A percentile compares a stretch with the other conserved stretches of the same genome.
Evolutionary conservation across 1,139 yeast species (phyloP).

Genomic region (Geotrichum aggregatum): DNA sequence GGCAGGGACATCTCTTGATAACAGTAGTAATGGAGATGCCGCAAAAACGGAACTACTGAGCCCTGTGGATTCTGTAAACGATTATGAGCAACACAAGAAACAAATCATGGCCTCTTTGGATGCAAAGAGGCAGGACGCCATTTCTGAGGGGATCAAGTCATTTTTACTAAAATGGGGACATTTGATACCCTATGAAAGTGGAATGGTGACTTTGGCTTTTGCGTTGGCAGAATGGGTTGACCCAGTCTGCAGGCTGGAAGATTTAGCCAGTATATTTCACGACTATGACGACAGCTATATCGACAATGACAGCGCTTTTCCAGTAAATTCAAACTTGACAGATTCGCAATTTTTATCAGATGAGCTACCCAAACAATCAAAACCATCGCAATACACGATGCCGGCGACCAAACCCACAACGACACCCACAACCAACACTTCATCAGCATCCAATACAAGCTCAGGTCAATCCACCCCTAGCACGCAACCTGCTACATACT

Average conservation of each 20-base stretch:
- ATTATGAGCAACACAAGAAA: background rate
- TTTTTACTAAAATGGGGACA: slow-evolving; percentile 77
- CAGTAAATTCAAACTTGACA: background rate
- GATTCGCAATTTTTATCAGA: background rate
- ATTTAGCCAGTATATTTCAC: background rate
- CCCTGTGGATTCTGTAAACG: background rate
- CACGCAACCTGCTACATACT: background rate
- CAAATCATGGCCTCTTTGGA: background rate
- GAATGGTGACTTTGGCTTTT: slow-evolving; percentile 81
- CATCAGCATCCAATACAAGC: background rate
- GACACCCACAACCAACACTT: background rate
- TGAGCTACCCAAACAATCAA: too few relatives aligned
- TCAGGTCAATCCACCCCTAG: background rate
- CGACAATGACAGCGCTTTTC: background rate
- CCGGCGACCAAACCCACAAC: background rate
- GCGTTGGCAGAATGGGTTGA: slow-evolving; percentile 90
- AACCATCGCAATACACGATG: background rate
- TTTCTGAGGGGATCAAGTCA: slow-evolving; percentile 58
- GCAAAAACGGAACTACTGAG: background rate
- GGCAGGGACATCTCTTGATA: background rate
- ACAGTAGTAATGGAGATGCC: too few relatives aligned
- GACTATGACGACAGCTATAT: background rate
- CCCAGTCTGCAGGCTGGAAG: slow-evolving; percentile 40
- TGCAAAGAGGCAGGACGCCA: slow-evolving; percentile 25
- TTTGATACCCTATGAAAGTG: slow-evolving; percentile 71